Conservation (phyloP, 2,329 filamentous ascomycete species). For the Xylaria hypoxylon region DNA sequence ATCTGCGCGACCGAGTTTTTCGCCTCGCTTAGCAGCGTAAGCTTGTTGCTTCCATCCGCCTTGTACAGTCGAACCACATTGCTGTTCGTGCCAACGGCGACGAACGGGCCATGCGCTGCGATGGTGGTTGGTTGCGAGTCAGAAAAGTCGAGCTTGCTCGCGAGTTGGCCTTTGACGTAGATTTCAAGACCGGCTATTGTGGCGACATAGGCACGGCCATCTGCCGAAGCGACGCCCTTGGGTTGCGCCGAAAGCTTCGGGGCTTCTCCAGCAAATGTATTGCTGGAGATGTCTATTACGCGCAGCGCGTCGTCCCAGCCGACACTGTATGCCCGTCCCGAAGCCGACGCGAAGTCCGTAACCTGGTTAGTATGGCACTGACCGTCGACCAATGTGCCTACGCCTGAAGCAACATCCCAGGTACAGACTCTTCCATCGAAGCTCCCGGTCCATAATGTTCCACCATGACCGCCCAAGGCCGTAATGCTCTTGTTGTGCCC, state of each 20-base stretch:
- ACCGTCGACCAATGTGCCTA: conserved; percentile 79
- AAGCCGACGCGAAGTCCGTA: conserved; percentile 74
- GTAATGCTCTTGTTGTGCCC: conserved; percentile 95
- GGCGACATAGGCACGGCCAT: conserved; percentile 61
- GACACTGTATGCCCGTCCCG: conserved; percentile 80
- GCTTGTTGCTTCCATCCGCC: conserved; percentile 66
- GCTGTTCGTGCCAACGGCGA: conserved; percentile 81
- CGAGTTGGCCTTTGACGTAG: conserved; percentile 68
- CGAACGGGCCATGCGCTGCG: conserved; percentile 72
- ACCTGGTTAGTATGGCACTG: conserved; percentile 88
- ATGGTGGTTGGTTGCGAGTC: conserved; percentile 75
- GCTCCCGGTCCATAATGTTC: conserved; percentile 87
- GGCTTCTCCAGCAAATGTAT: conserved; percentile 78
- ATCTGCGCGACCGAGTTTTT: conserved; percentile 77
- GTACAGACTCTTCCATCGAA: conserved; percentile 88
- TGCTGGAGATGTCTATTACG: conserved; percentile 78
- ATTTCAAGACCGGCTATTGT: conserved; percentile 69
- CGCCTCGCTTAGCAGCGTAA: conserved; percentile 68
- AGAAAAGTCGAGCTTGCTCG: conserved; percentile 68
- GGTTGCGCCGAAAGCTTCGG: conserved; percentile 82
- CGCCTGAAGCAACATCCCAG: conserved; percentile 81
- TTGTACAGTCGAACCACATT: conserved; percentile 82
- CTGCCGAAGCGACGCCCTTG: conserved; percentile 57
- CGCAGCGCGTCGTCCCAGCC: conserved; percentile 95
- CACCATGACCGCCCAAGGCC: conserved; percentile 71